Evolutionary conservation across 176 grass and related monocot species (phyloP).

Genomic region (Avena sativa): DNA sequence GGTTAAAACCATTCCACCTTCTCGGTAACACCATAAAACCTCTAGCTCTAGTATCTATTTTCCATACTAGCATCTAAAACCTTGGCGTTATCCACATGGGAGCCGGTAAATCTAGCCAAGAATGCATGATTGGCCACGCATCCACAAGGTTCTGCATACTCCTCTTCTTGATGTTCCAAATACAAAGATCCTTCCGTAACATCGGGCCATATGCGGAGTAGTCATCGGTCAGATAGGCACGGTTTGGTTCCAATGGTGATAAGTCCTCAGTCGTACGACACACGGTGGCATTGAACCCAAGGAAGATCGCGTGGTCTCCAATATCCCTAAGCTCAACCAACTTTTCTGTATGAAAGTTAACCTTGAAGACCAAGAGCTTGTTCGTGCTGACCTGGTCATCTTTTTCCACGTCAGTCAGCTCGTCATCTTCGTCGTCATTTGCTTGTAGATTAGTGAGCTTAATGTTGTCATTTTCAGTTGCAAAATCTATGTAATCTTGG

Average conservation of each 20-base stretch:
- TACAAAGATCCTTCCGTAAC: not conserved
- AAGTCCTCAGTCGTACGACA: not conserved
- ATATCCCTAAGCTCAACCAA: not conserved
- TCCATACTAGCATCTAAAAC: not conserved
- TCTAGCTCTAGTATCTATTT: not conserved
- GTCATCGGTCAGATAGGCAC: not conserved
- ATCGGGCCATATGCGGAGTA: too few species aligned
- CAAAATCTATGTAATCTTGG: too few species aligned
- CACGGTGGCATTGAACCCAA: not conserved
- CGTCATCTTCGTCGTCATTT: too few species aligned
- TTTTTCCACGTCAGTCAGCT: too few species aligned
- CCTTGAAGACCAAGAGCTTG: not conserved
- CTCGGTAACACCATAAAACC: too few species aligned
- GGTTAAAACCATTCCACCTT: too few species aligned
- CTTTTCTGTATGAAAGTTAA: not conserved
- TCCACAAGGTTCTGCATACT: not conserved
- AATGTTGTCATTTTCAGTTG: too few species aligned
- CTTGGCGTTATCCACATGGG: constrained; percentile 1
- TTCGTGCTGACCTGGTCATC: too few species aligned
- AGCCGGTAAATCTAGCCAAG: not conserved
- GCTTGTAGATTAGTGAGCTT: too few species aligned
- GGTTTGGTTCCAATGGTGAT: not conserved
- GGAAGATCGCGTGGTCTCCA: not conserved
- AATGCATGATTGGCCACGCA: not conserved
- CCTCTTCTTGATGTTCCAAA: not conserved